Base-by-base conservation (phyloP, 306 rosid genomes). In the Cicer cuneatum region DNA sequence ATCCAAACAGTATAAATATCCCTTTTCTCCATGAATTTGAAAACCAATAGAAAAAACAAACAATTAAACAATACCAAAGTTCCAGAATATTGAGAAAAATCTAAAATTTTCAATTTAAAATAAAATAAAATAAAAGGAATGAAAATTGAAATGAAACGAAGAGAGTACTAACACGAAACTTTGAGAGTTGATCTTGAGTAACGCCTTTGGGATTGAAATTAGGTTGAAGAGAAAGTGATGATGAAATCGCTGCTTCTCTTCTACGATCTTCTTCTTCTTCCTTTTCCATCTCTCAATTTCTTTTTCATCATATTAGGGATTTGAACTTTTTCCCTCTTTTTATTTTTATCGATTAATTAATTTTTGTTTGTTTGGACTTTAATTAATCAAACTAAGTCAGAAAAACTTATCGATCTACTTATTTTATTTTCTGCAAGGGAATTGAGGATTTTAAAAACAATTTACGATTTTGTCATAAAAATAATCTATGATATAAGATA, bases 221-320 rank as follows among this genome's bases (percentile, higher is more conserved):
- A 49, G 90, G 86, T 51, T 11, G 93, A 1, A 90, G 67, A 21
- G 73, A 81, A 0, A 85, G 85, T 5, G 88, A 7, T 1, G 90
- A 88, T 14, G 92, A 91, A 5, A 90, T 83, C 14, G 91, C 93
- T 59, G 83, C 84, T 81, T 90, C 96, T 62, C 87, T 85, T 78
- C 82, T 80, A 8, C 74, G 80, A 53, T 88, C 93, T 49, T 83
- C 91, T 49, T 83, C 91, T 48, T 86, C 81, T 76, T 67, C 78
- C 72, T 62, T 80, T n/a, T 78, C 86, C 86, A 76, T 86, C 0
- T 35, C 35, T 48, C 1, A 4, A 29, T 29, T 42, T 12, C 0
- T 59, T 7, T 12, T 59, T 33, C 9, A 7, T 29, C 35, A 29
- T 29, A 29, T 29, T 29, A 29, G 35, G 35, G 35, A 3, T 29